phyloP scores from a whole-genome alignment of 805 yeast species.

The Spathaspora hagerdaliae region DNA sequence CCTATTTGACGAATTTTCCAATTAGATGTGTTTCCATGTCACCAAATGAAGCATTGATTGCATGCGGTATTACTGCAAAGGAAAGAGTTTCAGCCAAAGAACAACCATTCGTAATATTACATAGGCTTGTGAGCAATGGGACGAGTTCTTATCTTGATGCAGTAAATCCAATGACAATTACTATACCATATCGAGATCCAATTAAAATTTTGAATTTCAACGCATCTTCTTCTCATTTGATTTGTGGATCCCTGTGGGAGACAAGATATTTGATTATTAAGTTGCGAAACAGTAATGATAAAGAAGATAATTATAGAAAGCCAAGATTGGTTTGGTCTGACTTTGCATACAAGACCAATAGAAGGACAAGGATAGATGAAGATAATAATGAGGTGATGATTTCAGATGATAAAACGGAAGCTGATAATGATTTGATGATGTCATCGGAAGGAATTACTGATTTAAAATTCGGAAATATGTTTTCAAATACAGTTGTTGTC shows the following conservation, averaged over 20 bases:
- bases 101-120: constrained; percentile 71
- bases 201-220: constrained; percentile 73
- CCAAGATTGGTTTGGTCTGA: constrained; percentile 41
- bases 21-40: constrained; percentile 76
- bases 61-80: constrained; percentile 79
- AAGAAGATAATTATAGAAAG: constrained; percentile 25
- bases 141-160: constrained; percentile 11
- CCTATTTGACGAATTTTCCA: constrained; percentile 67
- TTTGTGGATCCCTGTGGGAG: constrained; percentile 77
- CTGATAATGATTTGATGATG: constrained; percentile 34
- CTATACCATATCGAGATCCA: constrained; percentile 85
- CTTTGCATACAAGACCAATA: constrained; percentile 10
- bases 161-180: constrained; percentile 63
- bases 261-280: constrained; percentile 75
- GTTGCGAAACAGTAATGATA: constrained; percentile 57
- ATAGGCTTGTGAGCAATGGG: constrained; percentile 24
- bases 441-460: constrained; percentile 91
- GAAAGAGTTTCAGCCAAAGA: constrained; percentile 66
- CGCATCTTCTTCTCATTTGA: constrained; percentile 60
- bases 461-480: constrained; percentile 47
- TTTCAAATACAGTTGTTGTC: constrained; percentile 32
- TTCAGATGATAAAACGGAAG: constrained; percentile 11
- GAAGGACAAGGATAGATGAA: constrained; percentile 11
- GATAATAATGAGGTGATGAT: constrained; percentile 1
- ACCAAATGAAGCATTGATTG: constrained; percentile 58